Base-by-base conservation (phyloP, 192 early-diverging fungal genomes). In the Backusella luteola region DNA sequence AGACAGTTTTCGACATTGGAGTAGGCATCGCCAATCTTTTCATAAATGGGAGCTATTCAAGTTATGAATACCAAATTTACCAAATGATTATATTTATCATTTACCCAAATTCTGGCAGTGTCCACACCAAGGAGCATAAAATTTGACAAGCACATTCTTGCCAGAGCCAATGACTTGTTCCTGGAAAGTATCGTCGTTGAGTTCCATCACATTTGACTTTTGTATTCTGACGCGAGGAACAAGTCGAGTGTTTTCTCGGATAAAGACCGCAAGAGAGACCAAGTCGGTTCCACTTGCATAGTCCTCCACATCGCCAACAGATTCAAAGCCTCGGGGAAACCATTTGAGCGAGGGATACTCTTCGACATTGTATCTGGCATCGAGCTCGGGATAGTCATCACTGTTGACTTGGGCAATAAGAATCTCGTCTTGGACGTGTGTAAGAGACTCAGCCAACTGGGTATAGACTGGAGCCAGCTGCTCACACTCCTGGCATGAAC, bases 51-150 rank as follows among this genome's bases (percentile, higher is more conserved):
- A 34, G 95, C 95, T 85, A 76, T 41, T 34, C 23, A 15, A 26
- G 35, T 32, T 32, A 32, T 32, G 32, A 32, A 32, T 32, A 32
- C 32, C 32, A 32, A 32, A 32, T 32, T 32, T 32, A 3, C 32
- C 32, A 32, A 32, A 32, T 32, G 32, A 3, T 32, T 32, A 32
- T 3, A 32, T 32, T 32, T 3, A 6, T 49, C 1, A 19, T 6
- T 73, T 87, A 89, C 88, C 84, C 52, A 90, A 68, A 56, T 74
- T 89, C 70, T 89, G 87, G 83, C 87, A 96, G 83, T 96, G 94
- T 6, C 94, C 95, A 80, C 94, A 97, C 94, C 94, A 97, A 21
- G 92, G 91, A 21, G 96, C 97, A 84, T 92, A 97, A 82, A 98
- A 98, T 81, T 96, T 93, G 32, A 98, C 97, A 75, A 99, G 81